Conservation (phyloP, 805 yeast genomes). For the Yarrowia sp. region DNA sequence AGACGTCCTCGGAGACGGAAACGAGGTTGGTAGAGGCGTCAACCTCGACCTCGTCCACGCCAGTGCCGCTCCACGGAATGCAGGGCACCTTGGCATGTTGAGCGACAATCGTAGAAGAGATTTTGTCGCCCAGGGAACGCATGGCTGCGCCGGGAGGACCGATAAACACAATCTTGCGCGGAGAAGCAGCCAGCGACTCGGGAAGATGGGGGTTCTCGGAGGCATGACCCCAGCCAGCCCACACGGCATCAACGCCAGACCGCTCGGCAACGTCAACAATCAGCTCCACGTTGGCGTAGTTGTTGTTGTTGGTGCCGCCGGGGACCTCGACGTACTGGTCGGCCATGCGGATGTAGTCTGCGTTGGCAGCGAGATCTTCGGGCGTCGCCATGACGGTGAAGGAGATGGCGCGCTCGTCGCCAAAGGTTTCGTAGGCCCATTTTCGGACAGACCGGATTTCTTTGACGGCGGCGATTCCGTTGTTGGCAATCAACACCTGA, state of each 20-base stretch:
- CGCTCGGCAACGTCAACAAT: slow-evolving; percentile 98
- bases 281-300: slow-evolving; percentile 95
- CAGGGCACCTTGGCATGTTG: slow-evolving; percentile 98
- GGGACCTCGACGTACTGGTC: slow-evolving; percentile 98
- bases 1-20: slow-evolving; percentile 80
- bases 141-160: slow-evolving; percentile 99
- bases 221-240: slow-evolving; percentile 99
- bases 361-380: slow-evolving; percentile 95
- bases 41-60: slow-evolving; percentile 75
- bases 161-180: slow-evolving; percentile 84
- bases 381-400: slow-evolving; percentile 99
- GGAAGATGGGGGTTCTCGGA: slow-evolving; percentile 97
- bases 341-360: slow-evolving; percentile 98
- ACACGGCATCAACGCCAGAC: slow-evolving; percentile 94
- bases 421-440: slow-evolving; percentile 99
- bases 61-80: slow-evolving; percentile 99
- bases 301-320: slow-evolving; percentile 98
- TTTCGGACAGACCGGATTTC: slow-evolving; percentile 96
- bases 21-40: slow-evolving; percentile 74
- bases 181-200: slow-evolving; percentile 89
- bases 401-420: slow-evolving; percentile 87
- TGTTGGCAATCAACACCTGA: slow-evolving; percentile 84
- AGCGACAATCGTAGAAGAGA: slow-evolving; percentile 96
- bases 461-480: slow-evolving; percentile 99
- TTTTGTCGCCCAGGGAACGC: slow-evolving; percentile 99